These are phyloP conservation scores for Aureobasidium sp. DNA, from an alignment of 2,329 filamentous ascomycete genomes.

Conservation along the genomic window DNA sequence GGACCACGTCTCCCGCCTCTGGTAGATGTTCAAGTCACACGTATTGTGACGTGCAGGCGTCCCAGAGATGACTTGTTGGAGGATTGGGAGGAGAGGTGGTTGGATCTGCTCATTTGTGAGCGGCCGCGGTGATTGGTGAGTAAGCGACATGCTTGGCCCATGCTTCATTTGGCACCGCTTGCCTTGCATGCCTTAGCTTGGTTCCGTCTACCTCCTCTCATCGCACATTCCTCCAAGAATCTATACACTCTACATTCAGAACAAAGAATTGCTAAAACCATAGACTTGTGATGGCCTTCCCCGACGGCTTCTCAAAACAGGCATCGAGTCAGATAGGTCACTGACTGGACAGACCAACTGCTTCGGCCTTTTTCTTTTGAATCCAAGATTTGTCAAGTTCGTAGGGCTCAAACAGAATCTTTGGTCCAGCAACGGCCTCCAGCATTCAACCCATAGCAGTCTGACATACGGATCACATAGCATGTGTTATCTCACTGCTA, in stretches of 20 bases:
- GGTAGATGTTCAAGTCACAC: conserved; percentile 9
- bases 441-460: conserved; percentile 15
- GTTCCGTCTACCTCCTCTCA: conserved; percentile 9
- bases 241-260: conserved; percentile 9
- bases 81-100: conserved; percentile 14
- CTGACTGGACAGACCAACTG: neutral
- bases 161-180: neutral
- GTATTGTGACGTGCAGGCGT: conserved; percentile 16
- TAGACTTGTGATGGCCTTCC: neutral
- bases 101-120: conserved; percentile 15
- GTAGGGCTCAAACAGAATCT: conserved; percentile 4
- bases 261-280: conserved; percentile 11
- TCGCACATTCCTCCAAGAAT: conserved; percentile 10
- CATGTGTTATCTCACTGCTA: conserved; percentile 12
- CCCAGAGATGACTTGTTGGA: conserved; percentile 1
- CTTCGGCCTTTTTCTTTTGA: neutral
- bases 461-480: conserved; percentile 10
- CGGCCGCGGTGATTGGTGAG: conserved; percentile 3
- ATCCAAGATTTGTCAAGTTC: conserved; percentile 11
- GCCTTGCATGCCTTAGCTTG: conserved; percentile 12
- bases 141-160: conserved; percentile 2
- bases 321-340: neutral
- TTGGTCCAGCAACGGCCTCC: conserved; percentile 13
- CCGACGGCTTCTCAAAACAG: neutral
- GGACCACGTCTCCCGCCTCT: conserved; percentile 7